Evolutionary conservation across 768 basidiomycete genomes (phyloP).

Genomic region (Pisolithus microcarpus): DNA sequence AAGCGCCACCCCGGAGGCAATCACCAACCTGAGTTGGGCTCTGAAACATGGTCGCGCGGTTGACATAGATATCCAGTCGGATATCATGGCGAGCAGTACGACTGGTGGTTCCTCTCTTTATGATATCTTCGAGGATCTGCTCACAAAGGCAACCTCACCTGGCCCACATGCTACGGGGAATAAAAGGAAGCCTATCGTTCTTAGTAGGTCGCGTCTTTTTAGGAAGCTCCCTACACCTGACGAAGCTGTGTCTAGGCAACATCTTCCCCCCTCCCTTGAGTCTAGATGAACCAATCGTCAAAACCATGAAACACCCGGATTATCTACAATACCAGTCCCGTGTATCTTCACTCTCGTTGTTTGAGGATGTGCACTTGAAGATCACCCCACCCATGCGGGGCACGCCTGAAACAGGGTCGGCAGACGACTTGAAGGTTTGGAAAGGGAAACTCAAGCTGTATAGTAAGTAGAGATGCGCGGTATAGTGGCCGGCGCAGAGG

Average conservation of each 20-base stretch:
- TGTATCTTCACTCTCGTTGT: conserved; percentile 65
- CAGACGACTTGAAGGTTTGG: conserved; percentile 22
- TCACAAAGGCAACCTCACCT: conserved; percentile 50
- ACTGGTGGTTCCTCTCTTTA: conserved; percentile 30
- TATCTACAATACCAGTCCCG: conserved; percentile 70
- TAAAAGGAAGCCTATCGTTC: conserved; percentile 50
- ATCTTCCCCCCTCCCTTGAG: conserved; percentile 74
- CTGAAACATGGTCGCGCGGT: conserved; percentile 55
- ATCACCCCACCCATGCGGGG: conserved; percentile 55
- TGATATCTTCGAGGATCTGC: conserved; percentile 66
- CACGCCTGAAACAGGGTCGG: conserved; percentile 54
- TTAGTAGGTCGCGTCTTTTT: conserved; percentile 39
- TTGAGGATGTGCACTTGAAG: conserved; percentile 64
- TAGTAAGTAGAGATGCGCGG: conserved; percentile 41
- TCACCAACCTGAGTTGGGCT: conserved; percentile 59
- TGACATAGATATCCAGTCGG: conserved; percentile 61
- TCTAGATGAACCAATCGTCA: conserved; percentile 63
- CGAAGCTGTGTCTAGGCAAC: conserved; percentile 45
- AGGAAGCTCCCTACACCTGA: not conserved
- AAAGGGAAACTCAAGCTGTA: conserved; percentile 77
- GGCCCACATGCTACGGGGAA: conserved; percentile 7
- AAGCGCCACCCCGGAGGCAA: conserved; percentile 38
- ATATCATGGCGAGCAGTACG: conserved; percentile 39
- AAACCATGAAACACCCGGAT: conserved; percentile 69
- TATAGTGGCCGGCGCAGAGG: not conserved